Evolutionary conservation across 768 basidiomycete species (phyloP).

Genomic region (Termitomyces sp.): DNA sequence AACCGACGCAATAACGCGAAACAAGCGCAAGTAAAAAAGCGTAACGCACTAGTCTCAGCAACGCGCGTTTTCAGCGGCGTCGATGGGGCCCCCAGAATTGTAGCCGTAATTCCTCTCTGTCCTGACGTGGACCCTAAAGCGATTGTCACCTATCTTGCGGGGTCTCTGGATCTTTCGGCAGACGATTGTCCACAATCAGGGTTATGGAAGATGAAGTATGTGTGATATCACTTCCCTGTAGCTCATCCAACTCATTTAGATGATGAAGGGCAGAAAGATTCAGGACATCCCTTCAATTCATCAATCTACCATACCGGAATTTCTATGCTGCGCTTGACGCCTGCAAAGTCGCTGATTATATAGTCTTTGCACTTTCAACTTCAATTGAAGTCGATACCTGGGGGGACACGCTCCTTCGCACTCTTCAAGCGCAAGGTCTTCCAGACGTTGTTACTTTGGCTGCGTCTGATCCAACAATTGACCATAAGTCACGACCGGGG

Average conservation of each 20-base stretch:
- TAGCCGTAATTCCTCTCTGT: conserved; percentile 82
- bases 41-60: conserved; percentile 58
- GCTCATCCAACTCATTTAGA: conserved; percentile 2
- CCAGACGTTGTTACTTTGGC: conserved; percentile 78
- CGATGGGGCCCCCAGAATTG: conserved; percentile 78
- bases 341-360: conserved; percentile 86
- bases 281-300: conserved; percentile 87
- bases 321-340: conserved; percentile 81
- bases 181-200: conserved; percentile 49
- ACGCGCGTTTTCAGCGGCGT: conserved; percentile 75
- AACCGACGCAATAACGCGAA: conserved; percentile 84
- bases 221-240: background rate
- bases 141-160: conserved; percentile 52
- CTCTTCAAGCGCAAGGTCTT: conserved; percentile 86
- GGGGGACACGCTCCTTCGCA: conserved; percentile 85
- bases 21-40: conserved; percentile 72
- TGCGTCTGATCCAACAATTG: conserved; percentile 45
- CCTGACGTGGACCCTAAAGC: conserved; percentile 50
- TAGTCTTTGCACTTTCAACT: conserved; percentile 79
- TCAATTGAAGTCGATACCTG: conserved; percentile 75
- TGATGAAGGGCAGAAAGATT: conserved; percentile 72
- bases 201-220: conserved; percentile 62
- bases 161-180: conserved; percentile 48
- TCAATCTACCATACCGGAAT: conserved; percentile 64
- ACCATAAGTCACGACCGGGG: conserved; percentile 56